Evolutionary conservation across 345 rosid species (phyloP), one percentile per base, ranked within the genome.

Genomic region (Aegle marmelos): DNA sequence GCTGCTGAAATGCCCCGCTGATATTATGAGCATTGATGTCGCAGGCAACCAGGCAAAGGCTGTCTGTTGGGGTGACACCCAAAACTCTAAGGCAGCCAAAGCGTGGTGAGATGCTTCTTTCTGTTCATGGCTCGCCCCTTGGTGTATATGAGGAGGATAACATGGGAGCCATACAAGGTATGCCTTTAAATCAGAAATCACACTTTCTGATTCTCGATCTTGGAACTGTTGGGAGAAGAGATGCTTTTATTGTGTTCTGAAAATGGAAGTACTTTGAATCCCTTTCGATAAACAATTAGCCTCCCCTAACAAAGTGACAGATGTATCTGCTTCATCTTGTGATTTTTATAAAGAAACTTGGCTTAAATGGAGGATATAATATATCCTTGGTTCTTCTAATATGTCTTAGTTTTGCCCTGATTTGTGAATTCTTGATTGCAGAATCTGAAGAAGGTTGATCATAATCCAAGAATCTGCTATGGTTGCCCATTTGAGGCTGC

Each of bases 11-110:
- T n/a, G n/a, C 13, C 48, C 48, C 41, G 4, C 50, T 13, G 5
- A 45, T 11, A 45, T 45, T 63, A 2, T 45, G 41, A 30, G 60
- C 56, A 48, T 31, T 39, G 21, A 7, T 31, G 79, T 75, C 76
- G 50, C 88, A 94, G 98, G 84, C 70, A 31, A 89, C 72, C 79
- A 89, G 90, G 78, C 98, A 95, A 81, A 86, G 98, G 81, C 84
- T 95, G 68, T 95, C 98, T 56, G n/a, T 89, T 68, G 99, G 98
- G 78, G 92, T 89, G 97, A 96, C 98, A 58, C 98, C 99, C 37
- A 92, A 89, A 84, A 88, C 93, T 54, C 61, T 79, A 69, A 88
- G 98, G 90, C 86, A 81, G 79, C 98, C 98, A 2, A 94, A 96
- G 81, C 90, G 87, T 72, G 98, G 98, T 45, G 98, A 96, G 86